Evolutionary conservation across 1,139 yeast species (phyloP), one percentile per base, ranked within the genome.

Genomic region (Entelexis paramagnoliae): DNA sequence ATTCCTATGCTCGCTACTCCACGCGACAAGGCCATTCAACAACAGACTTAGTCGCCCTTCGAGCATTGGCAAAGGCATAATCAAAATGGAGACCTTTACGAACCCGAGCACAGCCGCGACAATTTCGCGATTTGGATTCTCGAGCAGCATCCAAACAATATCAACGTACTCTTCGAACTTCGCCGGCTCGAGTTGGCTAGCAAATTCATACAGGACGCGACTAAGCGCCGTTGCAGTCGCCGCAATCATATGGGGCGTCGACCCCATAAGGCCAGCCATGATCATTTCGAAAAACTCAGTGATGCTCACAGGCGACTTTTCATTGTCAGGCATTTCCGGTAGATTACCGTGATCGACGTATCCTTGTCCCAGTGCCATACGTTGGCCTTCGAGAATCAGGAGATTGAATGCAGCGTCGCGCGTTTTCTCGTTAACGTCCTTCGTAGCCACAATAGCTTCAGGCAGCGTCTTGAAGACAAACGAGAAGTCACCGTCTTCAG

Each of bases 1-100:
- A 40, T 94, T 94, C 63, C 86, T 86, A 69, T 89, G 96, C 66
- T 88, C 97, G 66, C 87, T 94, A 41, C 96, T 86, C 94, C 97
- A 89, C 59, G 80, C 80, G 77, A 91, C 74, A 62, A 91, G 74
- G 62, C 85, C 82, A 38, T 76, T 72, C 53, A 91, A 72, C 52
- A 91, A 70, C 24, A 77, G 81, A 45, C 75, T 72, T 62, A 93
- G 76, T 60, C 83, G 80, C 10, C 80, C 76, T 62, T 76, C 77
- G 50, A 91, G 81, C 60, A 82, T 66, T 26, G 84, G 95, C 58
- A 79, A 83, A 8, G 97, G 96, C 54, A 91, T 75, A 16, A 89
- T 78, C 58, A 89, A 75, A 26, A 88, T 83, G 59, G 93, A 88
- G 49, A 91, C 94, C 67, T 91, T 91, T 54, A 88, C 89, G 63